Percentiles rank a stretch among this genome's conserved stretches.
Evolutionary conservation across 2,329 filamentous ascomycete genomes (phyloP).

Genomic region (Cordyceps militaris): DNA sequence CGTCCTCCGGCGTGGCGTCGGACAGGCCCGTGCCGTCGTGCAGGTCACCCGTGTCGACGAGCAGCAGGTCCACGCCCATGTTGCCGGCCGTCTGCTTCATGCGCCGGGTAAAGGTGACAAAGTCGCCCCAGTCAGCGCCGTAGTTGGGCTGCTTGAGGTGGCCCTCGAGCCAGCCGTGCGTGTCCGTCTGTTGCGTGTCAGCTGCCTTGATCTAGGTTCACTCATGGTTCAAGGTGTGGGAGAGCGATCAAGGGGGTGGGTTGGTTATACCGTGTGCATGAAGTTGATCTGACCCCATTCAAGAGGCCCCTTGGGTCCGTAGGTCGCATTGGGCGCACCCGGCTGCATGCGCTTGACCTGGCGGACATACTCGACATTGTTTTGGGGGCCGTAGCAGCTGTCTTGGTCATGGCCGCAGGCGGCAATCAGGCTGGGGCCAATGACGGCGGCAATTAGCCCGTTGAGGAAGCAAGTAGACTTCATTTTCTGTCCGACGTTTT

Average conservation of each 20-base stretch:
- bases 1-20: slow-evolving; percentile 53
- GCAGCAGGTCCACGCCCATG: slow-evolving; percentile 51
- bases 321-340: slow-evolving; percentile 34
- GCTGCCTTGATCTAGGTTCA: too few species aligned
- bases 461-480: slow-evolving; percentile 4
- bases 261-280: slow-evolving; percentile 43
- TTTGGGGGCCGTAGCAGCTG: slow-evolving; percentile 34
- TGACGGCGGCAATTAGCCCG: slow-evolving; percentile 13
- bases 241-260: too few species aligned
- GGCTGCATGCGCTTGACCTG: slow-evolving; percentile 44
- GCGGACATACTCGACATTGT: slow-evolving; percentile 37
- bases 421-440: slow-evolving; percentile 12
- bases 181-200: slow-evolving; percentile 41
- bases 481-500: not conserved
- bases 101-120: slow-evolving; percentile 50
- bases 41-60: slow-evolving; percentile 58
- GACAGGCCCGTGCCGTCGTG: slow-evolving; percentile 59
- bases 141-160: slow-evolving; percentile 57
- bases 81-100: slow-evolving; percentile 52
- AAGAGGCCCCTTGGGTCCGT: slow-evolving; percentile 37
- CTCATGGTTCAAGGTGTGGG: too few species aligned
- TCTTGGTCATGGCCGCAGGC: slow-evolving; percentile 28
- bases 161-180: slow-evolving; percentile 54
- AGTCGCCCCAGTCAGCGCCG: slow-evolving; percentile 61
- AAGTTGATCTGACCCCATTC: slow-evolving; percentile 60